These are phyloP conservation scores for Barnettozyma wickerhamii DNA, from an alignment of 805 yeast genomes.

Conservation along the genomic window DNA sequence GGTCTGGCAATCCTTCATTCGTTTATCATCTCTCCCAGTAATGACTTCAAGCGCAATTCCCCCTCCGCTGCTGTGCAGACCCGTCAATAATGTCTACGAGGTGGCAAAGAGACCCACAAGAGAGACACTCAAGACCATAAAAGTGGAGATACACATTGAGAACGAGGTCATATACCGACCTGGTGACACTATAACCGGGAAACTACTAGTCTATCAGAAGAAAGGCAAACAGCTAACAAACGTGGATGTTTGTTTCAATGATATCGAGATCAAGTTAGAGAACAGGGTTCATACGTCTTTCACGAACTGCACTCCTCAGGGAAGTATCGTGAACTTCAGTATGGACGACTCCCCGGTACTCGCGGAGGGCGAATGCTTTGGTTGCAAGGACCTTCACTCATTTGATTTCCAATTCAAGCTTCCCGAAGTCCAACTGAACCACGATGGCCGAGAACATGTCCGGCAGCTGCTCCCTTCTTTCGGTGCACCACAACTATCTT, in stretches of 20 bases:
- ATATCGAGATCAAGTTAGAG: constrained; percentile 17
- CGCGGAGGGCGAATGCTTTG: neutral
- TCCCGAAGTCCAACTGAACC: constrained; percentile 15
- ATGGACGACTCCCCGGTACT: constrained; percentile 17
- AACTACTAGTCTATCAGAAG: constrained; percentile 9
- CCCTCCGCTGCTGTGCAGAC: constrained; percentile 1
- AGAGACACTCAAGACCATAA: constrained; percentile 13
- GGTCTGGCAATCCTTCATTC: too few species aligned
- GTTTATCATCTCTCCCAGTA: neutral
- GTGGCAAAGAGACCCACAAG: constrained; percentile 14
- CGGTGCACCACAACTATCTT: constrained; percentile 18
- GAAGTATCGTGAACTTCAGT: constrained; percentile 11
- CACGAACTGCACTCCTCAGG: neutral
- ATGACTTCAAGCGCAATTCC: neutral
- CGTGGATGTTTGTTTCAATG: constrained; percentile 18
- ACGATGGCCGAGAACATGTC: constrained; percentile 6
- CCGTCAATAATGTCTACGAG: constrained; percentile 3
- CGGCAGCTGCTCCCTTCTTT: constrained; percentile 13
- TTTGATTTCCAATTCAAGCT: constrained; percentile 12
- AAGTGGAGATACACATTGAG: constrained; percentile 13
- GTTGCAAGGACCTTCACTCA: constrained; percentile 7
- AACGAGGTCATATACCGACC: constrained; percentile 13
- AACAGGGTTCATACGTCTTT: constrained; percentile 12
- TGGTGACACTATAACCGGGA: constrained; percentile 17
- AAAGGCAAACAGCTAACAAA: constrained; percentile 5